phyloP scores from a whole-genome alignment of 805 yeast genomes.

The Hanseniaspora taiwanica region DNA sequence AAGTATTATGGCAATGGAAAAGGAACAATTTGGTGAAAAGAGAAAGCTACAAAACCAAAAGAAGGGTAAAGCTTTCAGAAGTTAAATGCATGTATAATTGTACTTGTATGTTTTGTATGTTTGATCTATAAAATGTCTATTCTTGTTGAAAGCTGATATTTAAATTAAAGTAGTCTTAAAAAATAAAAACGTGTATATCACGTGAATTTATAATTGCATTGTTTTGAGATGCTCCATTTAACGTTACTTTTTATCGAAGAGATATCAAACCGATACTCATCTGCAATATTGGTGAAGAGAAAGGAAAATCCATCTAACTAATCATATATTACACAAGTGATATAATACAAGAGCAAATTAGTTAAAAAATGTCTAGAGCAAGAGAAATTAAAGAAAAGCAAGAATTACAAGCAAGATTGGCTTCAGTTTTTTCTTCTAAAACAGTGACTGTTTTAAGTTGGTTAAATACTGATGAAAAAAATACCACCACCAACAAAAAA shows the following conservation, averaged over 20 bases:
- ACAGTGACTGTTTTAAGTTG: conserved; percentile 17
- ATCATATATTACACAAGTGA: no score
- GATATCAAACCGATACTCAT: no score
- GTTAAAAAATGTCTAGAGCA: conserved; percentile 20
- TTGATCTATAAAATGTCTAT: no score
- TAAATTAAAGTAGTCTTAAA: no score
- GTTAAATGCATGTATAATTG: background rate
- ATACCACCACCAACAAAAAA: background rate
- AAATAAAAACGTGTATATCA: no score
- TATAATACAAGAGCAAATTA: no score
- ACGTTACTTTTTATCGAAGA: no score
- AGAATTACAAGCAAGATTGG: conserved; percentile 21
- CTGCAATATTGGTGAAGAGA: no score
- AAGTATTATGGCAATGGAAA: conserved; percentile 87
- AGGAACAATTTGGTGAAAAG: conserved; percentile 74
- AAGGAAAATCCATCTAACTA: background rate
- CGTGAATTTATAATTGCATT: no score
- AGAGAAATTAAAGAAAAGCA: conserved; percentile 23
- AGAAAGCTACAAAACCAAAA: conserved; percentile 29
- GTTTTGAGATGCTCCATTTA: no score
- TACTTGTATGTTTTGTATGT: no score
- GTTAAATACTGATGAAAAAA: conserved; percentile 10
- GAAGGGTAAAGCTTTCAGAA: conserved; percentile 2
- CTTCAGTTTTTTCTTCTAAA: conserved; percentile 13
- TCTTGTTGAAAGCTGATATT: no score